A percentile compares a stretch with the other conserved stretches of the same genome.
Conservation (phyloP, 1,284 basidiomycete species). For the Cutaneotrichosporon arboriforme region DNA sequence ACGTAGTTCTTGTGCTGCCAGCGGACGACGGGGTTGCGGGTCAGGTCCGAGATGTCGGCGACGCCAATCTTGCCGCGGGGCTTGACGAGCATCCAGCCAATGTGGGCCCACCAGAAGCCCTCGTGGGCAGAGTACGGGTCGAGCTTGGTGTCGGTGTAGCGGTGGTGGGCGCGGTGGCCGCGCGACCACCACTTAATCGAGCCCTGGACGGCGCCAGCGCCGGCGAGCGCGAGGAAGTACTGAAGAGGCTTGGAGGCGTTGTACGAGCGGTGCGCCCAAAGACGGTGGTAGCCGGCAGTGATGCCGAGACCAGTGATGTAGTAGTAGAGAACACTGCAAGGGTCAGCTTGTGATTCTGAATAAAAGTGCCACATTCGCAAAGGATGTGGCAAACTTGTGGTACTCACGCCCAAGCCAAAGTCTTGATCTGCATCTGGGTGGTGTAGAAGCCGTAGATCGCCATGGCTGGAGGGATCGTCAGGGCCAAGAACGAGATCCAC, state of each 20-base stretch:
- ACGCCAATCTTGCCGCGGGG: constrained; percentile 79
- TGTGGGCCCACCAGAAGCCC: constrained; percentile 67
- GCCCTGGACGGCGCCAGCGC: constrained; percentile 81
- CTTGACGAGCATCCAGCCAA: constrained; percentile 92
- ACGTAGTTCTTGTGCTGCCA: constrained; percentile 84
- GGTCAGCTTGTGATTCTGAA: too few species aligned
- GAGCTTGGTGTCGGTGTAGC: constrained; percentile 91
- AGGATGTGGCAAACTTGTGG: not conserved
- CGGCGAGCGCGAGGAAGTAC: constrained; percentile 69
- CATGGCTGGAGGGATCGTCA: constrained; percentile 66
- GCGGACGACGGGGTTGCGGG: constrained; percentile 66
- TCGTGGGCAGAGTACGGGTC: constrained; percentile 89
- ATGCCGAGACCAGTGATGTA: constrained; percentile 74
- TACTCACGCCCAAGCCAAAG: constrained; percentile 58
- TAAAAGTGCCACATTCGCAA: not conserved
- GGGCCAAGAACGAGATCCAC: constrained; percentile 66
- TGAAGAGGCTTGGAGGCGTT: constrained; percentile 77
- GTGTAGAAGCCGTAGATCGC: constrained; percentile 64
- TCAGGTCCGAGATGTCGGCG: constrained; percentile 80
- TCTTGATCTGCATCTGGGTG: constrained; percentile 61
- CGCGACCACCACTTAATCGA: constrained; percentile 95
- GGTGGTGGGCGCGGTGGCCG: constrained; percentile 86
- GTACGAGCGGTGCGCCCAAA: constrained; percentile 88
- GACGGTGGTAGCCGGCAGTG: constrained; percentile 74
- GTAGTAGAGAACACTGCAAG: constrained; percentile 62